Evolutionary conservation across 1,284 basidiomycete genomes (phyloP), one percentile per base, ranked within the genome.

Genomic region (Marasmius tenuissimus): DNA sequence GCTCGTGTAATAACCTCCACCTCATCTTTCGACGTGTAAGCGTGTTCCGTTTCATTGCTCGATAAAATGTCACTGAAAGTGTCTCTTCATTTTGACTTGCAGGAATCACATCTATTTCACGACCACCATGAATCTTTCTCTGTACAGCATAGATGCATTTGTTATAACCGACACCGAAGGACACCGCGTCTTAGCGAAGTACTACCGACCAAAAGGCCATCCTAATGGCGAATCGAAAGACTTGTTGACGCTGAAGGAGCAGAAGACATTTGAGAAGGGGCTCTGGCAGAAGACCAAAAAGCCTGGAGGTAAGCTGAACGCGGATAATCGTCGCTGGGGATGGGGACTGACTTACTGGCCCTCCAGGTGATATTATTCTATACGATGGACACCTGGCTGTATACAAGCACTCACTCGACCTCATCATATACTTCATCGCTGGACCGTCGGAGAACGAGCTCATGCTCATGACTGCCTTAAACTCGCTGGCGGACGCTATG

Each of bases 221-320:
- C 82, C 85, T 0, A 80, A 85, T 50, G 80, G 82, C 63, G 84
- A 87, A 65, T 77, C 78, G 49, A 92, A 91, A 71, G 84, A 86
- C 42, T 82, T 93, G 48, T 72, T 81, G 18, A 89, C 88, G 14
- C 72, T 94, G 68, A 98, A 98, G 76, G 97, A 99, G 72, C 97
- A 98, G 76, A 90, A 93, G 56, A 86, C 89, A 34, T 98, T 98
- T 72, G 97, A 99, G 81, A 97, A 97, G 81, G 92, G 91, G 2
- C 81, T 99, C 48, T 97, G 89, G 84, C 91, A 94, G 70, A 99
- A 99, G 81, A 96, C 95, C 0, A 92, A 94, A 78, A 93, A 96
- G 72, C 84, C 92, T 20, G 91, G 90, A 76, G 93, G 94, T 96
- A 69, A 37, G 45, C 38, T n/a, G 37, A 34, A 20, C 33, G 42